Conservation (phyloP, 441 rosid genomes). For the Geranium incanum region DNA sequence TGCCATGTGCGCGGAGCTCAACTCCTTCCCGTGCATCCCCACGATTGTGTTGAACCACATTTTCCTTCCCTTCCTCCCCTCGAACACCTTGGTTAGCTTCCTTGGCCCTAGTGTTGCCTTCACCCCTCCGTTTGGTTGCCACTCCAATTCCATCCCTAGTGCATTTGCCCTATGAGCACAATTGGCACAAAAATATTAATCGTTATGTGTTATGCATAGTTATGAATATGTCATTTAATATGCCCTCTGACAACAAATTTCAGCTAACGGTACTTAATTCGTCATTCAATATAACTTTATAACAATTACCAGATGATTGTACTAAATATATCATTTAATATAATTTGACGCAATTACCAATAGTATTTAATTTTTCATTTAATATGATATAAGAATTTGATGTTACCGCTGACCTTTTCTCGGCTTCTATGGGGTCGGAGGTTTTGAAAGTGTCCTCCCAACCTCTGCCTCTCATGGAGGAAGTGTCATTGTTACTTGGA, state of each 20-base stretch:
- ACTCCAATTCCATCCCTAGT: slow-evolving; percentile 52
- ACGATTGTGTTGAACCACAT: slow-evolving; percentile 67
- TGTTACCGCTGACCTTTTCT: slow-evolving; percentile 29
- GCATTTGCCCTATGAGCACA: slow-evolving; percentile 31
- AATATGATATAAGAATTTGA: background rate
- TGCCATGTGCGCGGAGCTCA: slow-evolving; percentile 48
- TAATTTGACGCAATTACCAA: too few species aligned
- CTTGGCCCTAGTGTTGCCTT: slow-evolving; percentile 40
- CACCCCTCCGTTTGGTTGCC: slow-evolving; percentile 47
- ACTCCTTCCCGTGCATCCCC: slow-evolving; percentile 57
- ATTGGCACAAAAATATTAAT: background rate
- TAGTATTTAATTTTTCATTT: too few species aligned
- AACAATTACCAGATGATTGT: too few species aligned
- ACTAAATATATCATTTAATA: too few species aligned
- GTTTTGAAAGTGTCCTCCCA: slow-evolving; percentile 60
- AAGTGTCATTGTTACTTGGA: slow-evolving; percentile 27
- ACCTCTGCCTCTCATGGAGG: slow-evolving; percentile 60
- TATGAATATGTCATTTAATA: too few species aligned
- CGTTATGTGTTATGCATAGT: background rate
- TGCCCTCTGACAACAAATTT: too few species aligned
- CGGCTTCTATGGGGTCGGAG: slow-evolving; percentile 41
- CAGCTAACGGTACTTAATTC: too few species aligned
- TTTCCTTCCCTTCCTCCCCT: slow-evolving; percentile 55
- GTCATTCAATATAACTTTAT: too few species aligned
- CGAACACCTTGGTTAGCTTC: slow-evolving; percentile 45